Percentiles rank a stretch among this genome's conserved stretches.
Evolutionary conservation across 495 filamentous ascomycete genomes (phyloP).

Genomic region (Hypoxylon crocopeplum): DNA sequence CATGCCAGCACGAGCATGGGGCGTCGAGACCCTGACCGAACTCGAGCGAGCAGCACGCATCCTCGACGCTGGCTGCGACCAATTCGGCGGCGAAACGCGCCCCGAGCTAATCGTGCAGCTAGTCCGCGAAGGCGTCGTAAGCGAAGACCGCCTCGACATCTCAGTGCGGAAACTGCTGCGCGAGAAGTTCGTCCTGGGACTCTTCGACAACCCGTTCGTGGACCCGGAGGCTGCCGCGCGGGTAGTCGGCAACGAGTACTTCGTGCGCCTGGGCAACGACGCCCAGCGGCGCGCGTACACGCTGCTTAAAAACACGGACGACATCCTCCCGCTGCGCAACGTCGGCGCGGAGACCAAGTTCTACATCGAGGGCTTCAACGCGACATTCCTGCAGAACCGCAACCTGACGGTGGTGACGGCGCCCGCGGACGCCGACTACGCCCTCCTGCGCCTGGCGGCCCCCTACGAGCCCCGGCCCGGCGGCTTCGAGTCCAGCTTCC

Average conservation of each 20-base stretch:
- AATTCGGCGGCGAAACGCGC: slow-evolving; percentile 46
- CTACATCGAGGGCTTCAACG: slow-evolving; percentile 44
- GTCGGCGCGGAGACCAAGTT: slow-evolving; percentile 26
- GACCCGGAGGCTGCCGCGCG: slow-evolving; percentile 40
- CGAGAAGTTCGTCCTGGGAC: slow-evolving; percentile 64
- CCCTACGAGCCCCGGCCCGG: slow-evolving; percentile 44
- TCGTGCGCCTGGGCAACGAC: slow-evolving; percentile 38
- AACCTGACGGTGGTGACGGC: slow-evolving; percentile 22
- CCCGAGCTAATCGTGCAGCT: slow-evolving; percentile 52
- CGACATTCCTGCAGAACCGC: slow-evolving; percentile 22
- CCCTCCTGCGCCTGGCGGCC: slow-evolving; percentile 42
- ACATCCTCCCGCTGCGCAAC: slow-evolving; percentile 33
- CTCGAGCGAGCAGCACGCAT: slow-evolving; percentile 35
- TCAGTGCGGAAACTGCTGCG: slow-evolving; percentile 62
- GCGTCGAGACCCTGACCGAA: slow-evolving; percentile 32
- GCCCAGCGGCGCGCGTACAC: slow-evolving; percentile 43
- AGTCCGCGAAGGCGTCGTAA: slow-evolving; percentile 58
- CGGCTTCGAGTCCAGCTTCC: slow-evolving; percentile 41
- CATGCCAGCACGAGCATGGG: slow-evolving; percentile 35
- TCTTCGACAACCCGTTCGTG: slow-evolving; percentile 66
- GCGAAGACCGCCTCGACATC: slow-evolving; percentile 56
- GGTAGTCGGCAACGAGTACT: slow-evolving; percentile 45
- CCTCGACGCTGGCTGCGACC: slow-evolving; percentile 47
- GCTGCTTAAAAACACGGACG: slow-evolving; percentile 41
- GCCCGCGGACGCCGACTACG: slow-evolving; percentile 44